Conservation (phyloP, 202 grass and related monocot species). For the Carex sylvatica region DNA sequence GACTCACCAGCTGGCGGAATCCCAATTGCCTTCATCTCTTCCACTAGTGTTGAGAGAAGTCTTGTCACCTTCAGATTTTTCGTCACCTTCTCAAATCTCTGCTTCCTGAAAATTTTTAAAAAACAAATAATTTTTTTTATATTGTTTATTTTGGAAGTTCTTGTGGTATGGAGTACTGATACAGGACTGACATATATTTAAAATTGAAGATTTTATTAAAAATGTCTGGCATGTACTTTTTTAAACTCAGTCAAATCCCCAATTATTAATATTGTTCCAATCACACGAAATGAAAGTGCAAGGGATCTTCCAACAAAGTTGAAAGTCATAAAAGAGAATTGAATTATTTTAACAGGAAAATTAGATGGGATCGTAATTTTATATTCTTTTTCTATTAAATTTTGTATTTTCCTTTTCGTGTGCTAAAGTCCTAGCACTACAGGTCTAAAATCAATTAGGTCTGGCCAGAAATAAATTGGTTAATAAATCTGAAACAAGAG, state of each 20-base stretch:
- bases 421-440: neutral
- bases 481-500: neutral
- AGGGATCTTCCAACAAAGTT: neutral
- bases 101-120: slow-evolving; percentile 44
- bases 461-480: neutral
- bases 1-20: neutral
- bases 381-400: neutral
- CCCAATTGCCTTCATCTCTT: slow-evolving; percentile 96
- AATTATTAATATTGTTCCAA: neutral
- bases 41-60: slow-evolving; percentile 73
- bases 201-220: neutral
- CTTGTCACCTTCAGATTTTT: slow-evolving; percentile 72
- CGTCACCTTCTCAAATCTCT: slow-evolving; percentile 67
- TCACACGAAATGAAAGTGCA: neutral
- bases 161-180: neutral
- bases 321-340: neutral
- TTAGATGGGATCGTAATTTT: neutral
- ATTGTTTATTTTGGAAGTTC: neutral
- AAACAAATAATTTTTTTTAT: neutral
- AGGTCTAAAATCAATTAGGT: neutral
- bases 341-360: neutral
- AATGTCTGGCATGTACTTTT: neutral
- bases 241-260: neutral
- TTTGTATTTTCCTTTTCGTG: neutral
- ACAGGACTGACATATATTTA: neutral